phyloP scores from a whole-genome alignment of 2,329 filamentous ascomycete genomes.

The Penicillium sp. region DNA sequence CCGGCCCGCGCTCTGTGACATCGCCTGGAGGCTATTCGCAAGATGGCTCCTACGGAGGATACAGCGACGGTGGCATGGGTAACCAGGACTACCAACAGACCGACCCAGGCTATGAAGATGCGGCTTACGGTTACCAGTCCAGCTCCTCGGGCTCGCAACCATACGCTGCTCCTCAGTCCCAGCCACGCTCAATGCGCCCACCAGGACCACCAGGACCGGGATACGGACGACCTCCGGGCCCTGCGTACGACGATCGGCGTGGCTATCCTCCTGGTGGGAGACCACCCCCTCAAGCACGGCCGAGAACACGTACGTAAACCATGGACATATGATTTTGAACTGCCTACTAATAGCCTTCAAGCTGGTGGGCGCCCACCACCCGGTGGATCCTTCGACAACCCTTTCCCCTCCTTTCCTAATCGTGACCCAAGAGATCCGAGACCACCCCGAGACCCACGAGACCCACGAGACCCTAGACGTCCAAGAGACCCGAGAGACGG shows the following conservation, averaged over 20 bases:
- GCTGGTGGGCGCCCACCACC: conserved; percentile 28
- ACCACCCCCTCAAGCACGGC: conserved; percentile 32
- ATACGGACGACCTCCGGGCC: conserved; percentile 29
- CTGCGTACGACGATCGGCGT: conserved; percentile 22
- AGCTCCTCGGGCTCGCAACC: conserved; percentile 27
- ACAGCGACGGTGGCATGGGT: conserved; percentile 29
- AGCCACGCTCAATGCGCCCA: conserved; percentile 33
- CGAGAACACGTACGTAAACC: conserved; percentile 34
- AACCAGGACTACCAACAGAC: conserved; percentile 23
- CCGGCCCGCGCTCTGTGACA: conserved; percentile 21
- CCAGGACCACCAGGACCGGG: conserved; percentile 29
- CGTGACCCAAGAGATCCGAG: conserved; percentile 7
- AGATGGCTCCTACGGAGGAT: conserved; percentile 28
- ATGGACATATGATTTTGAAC: neutral
- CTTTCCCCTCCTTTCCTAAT: conserved; percentile 45
- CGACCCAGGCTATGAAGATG: conserved; percentile 27
- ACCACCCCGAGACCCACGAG: conserved; percentile 9
- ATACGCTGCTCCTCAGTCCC: conserved; percentile 26
- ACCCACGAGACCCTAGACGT: conserved; percentile 25
- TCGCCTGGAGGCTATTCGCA: conserved; percentile 25
- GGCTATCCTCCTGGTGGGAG: conserved; percentile 27
- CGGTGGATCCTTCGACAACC: conserved; percentile 49
- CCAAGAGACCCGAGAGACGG: conserved; percentile 23
- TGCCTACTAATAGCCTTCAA: conserved; percentile 12
- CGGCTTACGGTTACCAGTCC: conserved; percentile 27